Percentiles rank a stretch among this genome's conserved stretches.
These are phyloP conservation scores for Mortierella sp. DNA, from an alignment of 371 early-diverging fungal species.

Conservation along the genomic window DNA sequence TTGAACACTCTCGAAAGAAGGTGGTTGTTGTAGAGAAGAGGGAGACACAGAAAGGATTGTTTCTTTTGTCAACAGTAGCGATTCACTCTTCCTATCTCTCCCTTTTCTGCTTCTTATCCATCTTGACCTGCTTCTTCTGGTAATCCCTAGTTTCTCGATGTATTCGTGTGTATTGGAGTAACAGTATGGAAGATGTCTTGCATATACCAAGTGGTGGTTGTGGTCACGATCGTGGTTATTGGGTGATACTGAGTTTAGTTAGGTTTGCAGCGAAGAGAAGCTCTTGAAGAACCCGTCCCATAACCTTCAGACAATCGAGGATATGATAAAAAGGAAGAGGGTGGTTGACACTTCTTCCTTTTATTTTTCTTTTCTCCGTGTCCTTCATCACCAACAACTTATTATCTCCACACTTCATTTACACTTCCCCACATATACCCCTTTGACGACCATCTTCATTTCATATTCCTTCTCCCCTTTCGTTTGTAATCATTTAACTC, in stretches of 20 bases:
- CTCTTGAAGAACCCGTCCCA: not conserved
- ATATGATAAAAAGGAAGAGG: not conserved
- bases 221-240: not conserved
- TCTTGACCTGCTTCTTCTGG: not conserved
- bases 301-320: not conserved
- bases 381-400: not conserved
- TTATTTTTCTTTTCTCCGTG: not conserved
- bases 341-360: not conserved
- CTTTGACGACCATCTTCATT: not conserved
- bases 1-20: not conserved
- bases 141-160: not conserved
- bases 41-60: not conserved
- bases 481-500: not conserved
- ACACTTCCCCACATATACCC: not conserved
- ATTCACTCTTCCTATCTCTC: not conserved
- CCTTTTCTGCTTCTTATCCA: not conserved
- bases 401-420: not conserved
- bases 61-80: not conserved
- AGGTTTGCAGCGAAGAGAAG: not conserved
- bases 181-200: not conserved
- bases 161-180: not conserved
- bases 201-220: not conserved
- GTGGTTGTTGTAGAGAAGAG: not conserved
- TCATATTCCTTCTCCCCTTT: not conserved
- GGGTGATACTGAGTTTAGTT: not conserved